These are phyloP conservation scores for Fusarium nanum DNA, from an alignment of 2,329 filamentous ascomycete genomes.

Conservation along the genomic window DNA sequence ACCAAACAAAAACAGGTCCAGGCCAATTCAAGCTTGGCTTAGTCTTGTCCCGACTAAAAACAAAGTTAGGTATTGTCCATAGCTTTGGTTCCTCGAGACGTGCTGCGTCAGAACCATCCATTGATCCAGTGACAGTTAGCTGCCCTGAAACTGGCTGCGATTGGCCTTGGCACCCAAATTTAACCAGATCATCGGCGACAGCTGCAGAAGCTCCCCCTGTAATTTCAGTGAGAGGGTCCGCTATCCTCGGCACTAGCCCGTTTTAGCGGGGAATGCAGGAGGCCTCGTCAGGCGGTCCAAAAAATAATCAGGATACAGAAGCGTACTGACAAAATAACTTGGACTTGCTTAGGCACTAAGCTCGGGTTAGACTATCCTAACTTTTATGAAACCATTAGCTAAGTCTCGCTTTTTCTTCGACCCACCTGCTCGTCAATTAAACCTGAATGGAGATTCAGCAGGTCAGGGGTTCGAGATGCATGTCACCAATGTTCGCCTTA, in stretches of 20 bases:
- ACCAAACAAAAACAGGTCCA: constrained; percentile 26
- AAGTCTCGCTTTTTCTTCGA: too few relatives aligned
- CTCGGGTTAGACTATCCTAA: too few relatives aligned
- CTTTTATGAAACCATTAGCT: too few relatives aligned
- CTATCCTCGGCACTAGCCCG: constrained; percentile 18
- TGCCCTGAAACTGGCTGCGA: constrained; percentile 34
- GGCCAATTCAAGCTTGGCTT: constrained; percentile 31
- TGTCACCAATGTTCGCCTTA: constrained; percentile 17
- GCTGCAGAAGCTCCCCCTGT: constrained; percentile 29
- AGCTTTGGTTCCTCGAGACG: constrained; percentile 13
- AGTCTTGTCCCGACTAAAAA: constrained; percentile 18
- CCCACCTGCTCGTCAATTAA: constrained; percentile 24
- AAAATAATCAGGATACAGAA: too few relatives aligned
- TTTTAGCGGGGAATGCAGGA: constrained; percentile 29
- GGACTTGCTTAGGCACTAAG: too few relatives aligned
- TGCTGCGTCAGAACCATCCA: constrained; percentile 23
- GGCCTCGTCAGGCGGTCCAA: constrained; percentile 21
- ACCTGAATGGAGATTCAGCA: constrained; percentile 29
- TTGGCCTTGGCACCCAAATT: constrained; percentile 39
- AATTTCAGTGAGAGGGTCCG: constrained; percentile 23
- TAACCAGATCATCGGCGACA: constrained; percentile 40
- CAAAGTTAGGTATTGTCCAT: constrained; percentile 11
- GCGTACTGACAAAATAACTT: too few relatives aligned
- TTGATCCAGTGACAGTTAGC: constrained; percentile 37
- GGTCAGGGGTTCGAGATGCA: constrained; percentile 32